Evolutionary conservation across 441 rosid species (phyloP), one percentile per base, ranked within the genome.

Genomic region (Melastoma candidum): DNA sequence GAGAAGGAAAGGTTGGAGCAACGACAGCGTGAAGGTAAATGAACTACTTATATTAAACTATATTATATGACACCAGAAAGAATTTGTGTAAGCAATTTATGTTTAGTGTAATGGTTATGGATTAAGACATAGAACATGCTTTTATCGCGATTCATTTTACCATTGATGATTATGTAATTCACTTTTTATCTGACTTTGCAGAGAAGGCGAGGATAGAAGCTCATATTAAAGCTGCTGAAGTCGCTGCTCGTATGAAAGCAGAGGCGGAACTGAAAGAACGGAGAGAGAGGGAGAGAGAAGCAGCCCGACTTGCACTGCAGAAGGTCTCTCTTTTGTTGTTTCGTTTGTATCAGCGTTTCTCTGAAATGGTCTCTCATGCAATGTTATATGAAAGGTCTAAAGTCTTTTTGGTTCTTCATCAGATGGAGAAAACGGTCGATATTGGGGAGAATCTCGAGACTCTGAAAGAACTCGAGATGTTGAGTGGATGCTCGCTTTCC

Each of bases 1-100:
- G 87, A 88, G 62, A 92, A 79, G 69, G 89, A 85, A 74, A 67
- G 68, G 69, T 63, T 92, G 54, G 89, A 87, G 60, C 78, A 59
- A 71, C 67, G 71, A 67, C 95, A 73, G 65, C 85, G 63, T 11
- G 87, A 83, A 92, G 95, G 98, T 92, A 56, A 57, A 58, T 39
- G 56, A 11, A 51, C 9, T 2, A 12, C 36, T n/a, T 17, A 51
- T 22, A 17, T 27, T 17, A 17, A 17, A 7, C n/a, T 51, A 41
- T 51, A 26, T 12, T 51, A 12, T 51, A 3, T 11, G 13, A 26
- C 12, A 10, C 32, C 22, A 10, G n/a, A 50, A 11, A 11, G 36
- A 11, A 1, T 59, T 10, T 25, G 11, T 11, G 22, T 7, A 56
- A 36, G 8, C 41, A 36, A 36, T 36, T 6, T 36, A 6, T 36